These are phyloP conservation scores for Melastoma malabathricum DNA, from an alignment of 345 rosid species.

Conservation along the genomic window DNA sequence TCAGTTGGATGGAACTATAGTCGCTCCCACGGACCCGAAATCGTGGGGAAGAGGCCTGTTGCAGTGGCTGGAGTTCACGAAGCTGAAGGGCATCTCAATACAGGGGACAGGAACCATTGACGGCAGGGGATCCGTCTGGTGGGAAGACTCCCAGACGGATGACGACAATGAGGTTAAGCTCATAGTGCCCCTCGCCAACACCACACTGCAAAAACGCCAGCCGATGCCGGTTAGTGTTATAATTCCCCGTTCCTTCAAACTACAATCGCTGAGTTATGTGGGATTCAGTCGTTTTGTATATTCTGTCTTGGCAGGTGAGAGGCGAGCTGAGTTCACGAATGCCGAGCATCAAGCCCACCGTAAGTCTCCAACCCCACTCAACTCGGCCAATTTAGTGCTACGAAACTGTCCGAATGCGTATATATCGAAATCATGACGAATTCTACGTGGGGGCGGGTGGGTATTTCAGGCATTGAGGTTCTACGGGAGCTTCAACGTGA, in stretches of 20 bases:
- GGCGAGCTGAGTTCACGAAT: slow-evolving; percentile 47
- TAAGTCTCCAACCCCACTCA: slow-evolving; percentile 10
- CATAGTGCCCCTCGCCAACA: slow-evolving; percentile 39
- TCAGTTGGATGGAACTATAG: slow-evolving; percentile 78
- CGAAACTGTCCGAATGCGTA: background rate
- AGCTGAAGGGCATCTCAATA: slow-evolving; percentile 61
- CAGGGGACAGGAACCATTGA: slow-evolving; percentile 80
- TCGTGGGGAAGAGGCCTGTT: slow-evolving; percentile 71
- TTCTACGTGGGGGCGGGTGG: no score
- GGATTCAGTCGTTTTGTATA: background rate
- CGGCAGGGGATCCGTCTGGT: slow-evolving; percentile 94
- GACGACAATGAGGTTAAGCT: slow-evolving; percentile 52
- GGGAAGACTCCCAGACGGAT: slow-evolving; percentile 56
- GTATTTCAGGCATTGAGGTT: slow-evolving; percentile 61
- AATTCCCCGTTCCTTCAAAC: background rate
- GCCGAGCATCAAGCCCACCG: slow-evolving; percentile 87
- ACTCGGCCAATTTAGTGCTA: no score
- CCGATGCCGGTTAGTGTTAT: slow-evolving; percentile 60
- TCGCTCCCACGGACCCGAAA: slow-evolving; percentile 52
- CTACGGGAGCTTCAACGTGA: slow-evolving; percentile 80
- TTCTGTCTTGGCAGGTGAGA: slow-evolving; percentile 44
- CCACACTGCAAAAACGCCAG: slow-evolving; percentile 29
- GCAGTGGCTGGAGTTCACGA: slow-evolving; percentile 84
- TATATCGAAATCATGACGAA: no score
- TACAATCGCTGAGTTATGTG: no score